Percentiles rank a stretch among this genome's conserved stretches.
Evolutionary conservation across 2,329 filamentous ascomycete species (phyloP).

Genomic region (Coccinonectria pachysandricola): DNA sequence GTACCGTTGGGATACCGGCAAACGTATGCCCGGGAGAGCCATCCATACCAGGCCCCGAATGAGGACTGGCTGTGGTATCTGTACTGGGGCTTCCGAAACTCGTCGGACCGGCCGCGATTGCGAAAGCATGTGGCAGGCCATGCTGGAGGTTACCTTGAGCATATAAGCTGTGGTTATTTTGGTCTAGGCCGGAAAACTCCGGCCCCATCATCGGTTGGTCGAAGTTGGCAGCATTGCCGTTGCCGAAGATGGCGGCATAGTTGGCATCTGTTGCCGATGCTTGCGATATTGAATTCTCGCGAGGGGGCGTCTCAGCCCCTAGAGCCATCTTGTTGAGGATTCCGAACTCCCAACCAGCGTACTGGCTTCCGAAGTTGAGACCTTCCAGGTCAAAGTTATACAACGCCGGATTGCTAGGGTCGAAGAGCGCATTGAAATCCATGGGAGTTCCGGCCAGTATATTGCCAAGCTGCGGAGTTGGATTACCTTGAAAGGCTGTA

Average conservation of each 20-base stretch:
- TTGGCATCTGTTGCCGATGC: conserved; percentile 28
- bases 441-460: conserved; percentile 41
- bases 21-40: conserved; percentile 34
- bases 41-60: conserved; percentile 44
- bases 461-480: conserved; percentile 37
- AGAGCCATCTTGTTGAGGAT: conserved; percentile 90
- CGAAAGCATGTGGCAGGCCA: conserved; percentile 54
- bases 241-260: conserved; percentile 39
- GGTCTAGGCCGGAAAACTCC: conserved; percentile 44
- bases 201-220: conserved; percentile 39
- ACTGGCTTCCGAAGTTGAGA: conserved; percentile 83
- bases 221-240: conserved; percentile 40
- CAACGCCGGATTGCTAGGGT: conserved; percentile 80
- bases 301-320: conserved; percentile 63
- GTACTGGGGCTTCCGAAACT: conserved; percentile 55
- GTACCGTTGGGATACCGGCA: conserved; percentile 15
- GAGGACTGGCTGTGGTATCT: conserved; percentile 51
- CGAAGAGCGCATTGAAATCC: conserved; percentile 59
- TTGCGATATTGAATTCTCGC: conserved; percentile 46
- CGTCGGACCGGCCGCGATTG: conserved; percentile 51
- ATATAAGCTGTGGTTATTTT: conserved; percentile 35
- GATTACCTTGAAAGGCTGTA: conserved; percentile 55
- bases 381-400: conserved; percentile 96
- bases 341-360: conserved; percentile 88
- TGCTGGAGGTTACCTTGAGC: conserved; percentile 50